These are phyloP conservation scores for Entonaema liquescens DNA, from an alignment of 495 filamentous ascomycete species.

Conservation along the genomic window DNA sequence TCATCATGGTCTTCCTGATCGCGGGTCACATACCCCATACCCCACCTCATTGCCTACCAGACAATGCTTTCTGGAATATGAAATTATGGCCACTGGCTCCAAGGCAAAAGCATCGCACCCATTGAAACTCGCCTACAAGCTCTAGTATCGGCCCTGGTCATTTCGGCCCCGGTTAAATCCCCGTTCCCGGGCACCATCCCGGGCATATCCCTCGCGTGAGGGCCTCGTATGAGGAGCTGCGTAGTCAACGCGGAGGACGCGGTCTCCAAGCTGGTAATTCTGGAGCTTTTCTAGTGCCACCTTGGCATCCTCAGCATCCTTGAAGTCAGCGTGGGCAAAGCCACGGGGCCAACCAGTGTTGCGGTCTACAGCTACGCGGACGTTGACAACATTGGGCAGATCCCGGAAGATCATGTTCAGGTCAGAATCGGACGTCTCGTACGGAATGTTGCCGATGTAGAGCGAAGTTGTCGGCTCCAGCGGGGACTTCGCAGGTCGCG, in stretches of 20 bases:
- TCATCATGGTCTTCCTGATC: conserved; percentile 5
- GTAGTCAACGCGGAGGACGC: conserved; percentile 73
- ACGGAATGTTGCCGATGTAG: conserved; percentile 90
- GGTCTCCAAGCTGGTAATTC: conserved; percentile 69
- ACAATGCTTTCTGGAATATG: neutral
- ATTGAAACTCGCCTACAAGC: neutral
- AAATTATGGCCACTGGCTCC: neutral
- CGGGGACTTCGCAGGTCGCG: neutral
- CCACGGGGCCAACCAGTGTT: conserved; percentile 86
- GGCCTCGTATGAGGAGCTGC: conserved; percentile 29
- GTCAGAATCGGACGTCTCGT: conserved; percentile 87
- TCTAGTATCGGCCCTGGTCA: neutral
- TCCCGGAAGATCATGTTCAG: conserved; percentile 81
- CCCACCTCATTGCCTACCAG: neutral
- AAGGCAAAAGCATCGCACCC: neutral
- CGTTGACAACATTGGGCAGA: conserved; percentile 75
- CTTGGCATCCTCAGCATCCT: conserved; percentile 67
- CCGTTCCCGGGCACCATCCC: too few species aligned
- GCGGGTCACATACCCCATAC: conserved; percentile 1
- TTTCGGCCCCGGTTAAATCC: neutral
- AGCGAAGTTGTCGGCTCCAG: conserved; percentile 68
- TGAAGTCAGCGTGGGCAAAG: conserved; percentile 91
- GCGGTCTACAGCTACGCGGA: conserved; percentile 90
- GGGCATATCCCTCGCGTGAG: too few species aligned
- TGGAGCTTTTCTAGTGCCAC: conserved; percentile 64